A percentile compares a stretch with the other conserved stretches of the same genome.
phyloP scores from a whole-genome alignment of 306 rosid genomes.

The Begonia peltatifolia region DNA sequence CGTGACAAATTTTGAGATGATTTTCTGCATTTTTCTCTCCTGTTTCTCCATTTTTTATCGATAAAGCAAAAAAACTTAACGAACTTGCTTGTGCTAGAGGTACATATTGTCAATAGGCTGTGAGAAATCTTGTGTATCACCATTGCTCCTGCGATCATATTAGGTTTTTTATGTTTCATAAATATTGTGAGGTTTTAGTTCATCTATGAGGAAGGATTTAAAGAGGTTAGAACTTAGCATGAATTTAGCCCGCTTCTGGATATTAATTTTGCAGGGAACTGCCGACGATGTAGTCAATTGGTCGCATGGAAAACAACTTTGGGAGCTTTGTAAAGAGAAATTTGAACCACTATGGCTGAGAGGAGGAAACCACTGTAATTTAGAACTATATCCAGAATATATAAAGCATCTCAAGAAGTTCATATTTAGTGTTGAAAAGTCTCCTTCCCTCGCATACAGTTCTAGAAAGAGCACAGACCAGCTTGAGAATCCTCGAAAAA shows the following conservation, averaged over 20 bases:
- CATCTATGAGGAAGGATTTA: background rate
- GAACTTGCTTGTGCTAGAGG: background rate
- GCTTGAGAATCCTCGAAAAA: slow-evolving; percentile 73
- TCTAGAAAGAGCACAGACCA: slow-evolving; percentile 74
- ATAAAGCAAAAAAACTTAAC: background rate
- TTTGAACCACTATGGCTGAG: slow-evolving; percentile 89
- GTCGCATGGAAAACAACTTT: slow-evolving; percentile 86
- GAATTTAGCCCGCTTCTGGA: background rate
- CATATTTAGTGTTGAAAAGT: slow-evolving; percentile 66
- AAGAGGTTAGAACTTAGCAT: background rate
- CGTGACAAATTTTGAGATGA: too few species aligned
- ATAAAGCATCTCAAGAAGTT: slow-evolving; percentile 80
- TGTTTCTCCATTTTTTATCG: too few species aligned
- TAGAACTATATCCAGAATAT: slow-evolving; percentile 81
- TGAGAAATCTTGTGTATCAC: background rate
- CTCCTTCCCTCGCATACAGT: slow-evolving; percentile 57
- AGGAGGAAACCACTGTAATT: slow-evolving; percentile 87
- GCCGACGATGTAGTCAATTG: slow-evolving; percentile 90
- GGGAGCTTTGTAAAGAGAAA: slow-evolving; percentile 90
- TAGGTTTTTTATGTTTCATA: background rate
- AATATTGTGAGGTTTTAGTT: background rate
- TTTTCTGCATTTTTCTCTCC: too few species aligned
- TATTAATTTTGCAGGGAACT: slow-evolving; percentile 52
- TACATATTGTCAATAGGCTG: background rate
- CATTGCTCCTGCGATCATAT: background rate